Evolutionary conservation across 108 stramenopile genomes (phyloP).

Genomic region (Conticribra weissflogii): DNA sequence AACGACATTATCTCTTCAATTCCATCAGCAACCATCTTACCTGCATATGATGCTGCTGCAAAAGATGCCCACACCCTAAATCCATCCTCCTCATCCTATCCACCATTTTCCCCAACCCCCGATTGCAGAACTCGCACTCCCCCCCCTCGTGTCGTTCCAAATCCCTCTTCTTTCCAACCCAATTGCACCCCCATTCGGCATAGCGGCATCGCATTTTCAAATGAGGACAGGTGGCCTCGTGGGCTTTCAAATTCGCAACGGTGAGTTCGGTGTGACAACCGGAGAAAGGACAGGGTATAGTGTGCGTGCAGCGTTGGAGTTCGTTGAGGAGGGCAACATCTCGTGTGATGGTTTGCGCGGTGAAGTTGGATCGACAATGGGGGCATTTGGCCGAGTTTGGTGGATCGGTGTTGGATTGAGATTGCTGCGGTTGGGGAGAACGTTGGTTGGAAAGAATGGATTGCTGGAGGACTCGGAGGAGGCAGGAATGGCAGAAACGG

Average conservation of each 20-base stretch:
- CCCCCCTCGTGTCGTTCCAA: conserved; percentile 23
- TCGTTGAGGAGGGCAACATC: conserved; percentile 20
- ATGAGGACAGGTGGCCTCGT: conserved; percentile 32
- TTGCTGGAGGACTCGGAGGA: conserved; percentile 24
- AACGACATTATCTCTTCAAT: no score
- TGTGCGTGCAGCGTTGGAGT: conserved; percentile 25
- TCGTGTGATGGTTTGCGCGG: conserved; percentile 3
- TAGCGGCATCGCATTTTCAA: conserved; percentile 29
- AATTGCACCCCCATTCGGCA: conserved; percentile 44
- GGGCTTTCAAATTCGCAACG: conserved; percentile 12
- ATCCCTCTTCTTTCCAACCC: conserved; percentile 35
- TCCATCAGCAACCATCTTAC: conserved; percentile 5
- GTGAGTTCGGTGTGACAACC: conserved; percentile 27
- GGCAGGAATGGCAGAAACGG: conserved; percentile 41
- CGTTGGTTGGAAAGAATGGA: neutral
- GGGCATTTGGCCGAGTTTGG: conserved; percentile 39
- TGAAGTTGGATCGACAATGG: conserved; percentile 33
- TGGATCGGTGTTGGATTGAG: neutral
- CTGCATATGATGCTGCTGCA: conserved; percentile 7
- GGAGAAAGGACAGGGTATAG: conserved; percentile 26
- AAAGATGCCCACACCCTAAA: neutral
- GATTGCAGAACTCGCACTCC: conserved; percentile 8
- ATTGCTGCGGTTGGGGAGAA: neutral
- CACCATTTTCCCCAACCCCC: conserved; percentile 3
- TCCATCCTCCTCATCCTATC: neutral